These are phyloP conservation scores for Dorcoceras hygrometricum DNA, from an alignment of 257 asterid genomes.

Conservation along the genomic window DNA sequence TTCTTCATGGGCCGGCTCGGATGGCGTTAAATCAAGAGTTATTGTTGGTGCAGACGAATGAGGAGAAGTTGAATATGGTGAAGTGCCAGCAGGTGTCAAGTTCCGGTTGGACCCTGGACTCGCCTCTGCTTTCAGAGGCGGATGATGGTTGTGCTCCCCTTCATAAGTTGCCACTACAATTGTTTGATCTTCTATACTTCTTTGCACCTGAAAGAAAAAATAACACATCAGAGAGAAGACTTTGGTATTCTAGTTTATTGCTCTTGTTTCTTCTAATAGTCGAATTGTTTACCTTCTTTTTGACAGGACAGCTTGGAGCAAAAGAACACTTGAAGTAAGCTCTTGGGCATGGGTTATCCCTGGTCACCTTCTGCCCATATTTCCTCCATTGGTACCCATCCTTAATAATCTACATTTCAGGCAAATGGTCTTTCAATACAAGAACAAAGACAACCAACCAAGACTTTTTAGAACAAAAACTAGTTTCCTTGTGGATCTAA, in stretches of 20 bases:
- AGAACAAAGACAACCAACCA: background rate
- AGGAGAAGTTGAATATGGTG: slow-evolving; percentile 48
- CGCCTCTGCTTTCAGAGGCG: slow-evolving; percentile 31
- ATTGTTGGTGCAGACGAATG: slow-evolving; percentile 50
- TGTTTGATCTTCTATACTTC: slow-evolving; percentile 67
- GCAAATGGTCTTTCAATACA: background rate
- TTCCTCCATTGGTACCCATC: slow-evolving; percentile 85
- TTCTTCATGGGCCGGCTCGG: slow-evolving; percentile 30
- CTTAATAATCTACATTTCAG: slow-evolving; percentile 60
- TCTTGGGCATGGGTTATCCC: slow-evolving; percentile 69
- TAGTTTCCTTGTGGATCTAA: background rate
- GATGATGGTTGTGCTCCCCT: slow-evolving; percentile 76
- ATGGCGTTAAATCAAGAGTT: slow-evolving; percentile 56
- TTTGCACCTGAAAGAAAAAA: slow-evolving; percentile 41
- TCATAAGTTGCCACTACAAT: slow-evolving; percentile 65
- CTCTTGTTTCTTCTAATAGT: no score
- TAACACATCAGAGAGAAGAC: background rate
- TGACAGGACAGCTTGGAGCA: slow-evolving; percentile 95
- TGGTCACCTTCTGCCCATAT: slow-evolving; percentile 76
- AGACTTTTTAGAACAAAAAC: background rate
- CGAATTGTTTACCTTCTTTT: slow-evolving; percentile 68
- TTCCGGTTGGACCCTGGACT: slow-evolving; percentile 26
- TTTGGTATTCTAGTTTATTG: background rate
- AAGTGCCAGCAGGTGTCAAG: slow-evolving; percentile 35
- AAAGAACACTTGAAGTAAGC: slow-evolving; percentile 85